Evolutionary conservation across 352 stramenopile genomes (phyloP), one percentile per base, ranked within the genome.

Genomic region (Phytophthora palmivora): DNA sequence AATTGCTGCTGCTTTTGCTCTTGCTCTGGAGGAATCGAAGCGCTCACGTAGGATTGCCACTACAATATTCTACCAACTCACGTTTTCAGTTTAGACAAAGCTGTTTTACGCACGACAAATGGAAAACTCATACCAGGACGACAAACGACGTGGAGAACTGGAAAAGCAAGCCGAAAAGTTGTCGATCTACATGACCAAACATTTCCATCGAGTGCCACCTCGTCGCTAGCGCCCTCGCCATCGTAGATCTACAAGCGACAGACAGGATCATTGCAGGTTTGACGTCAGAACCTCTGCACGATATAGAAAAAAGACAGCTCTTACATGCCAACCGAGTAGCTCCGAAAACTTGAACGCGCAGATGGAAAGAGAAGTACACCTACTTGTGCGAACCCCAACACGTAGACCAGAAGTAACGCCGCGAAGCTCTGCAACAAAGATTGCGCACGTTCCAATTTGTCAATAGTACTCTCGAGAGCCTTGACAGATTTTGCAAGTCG

Each of bases 31-130:
- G 2, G 58, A 74, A 21, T 84, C 66, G 39, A 89, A 89, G 22
- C 78, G 82, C 45, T 91, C 79, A 12, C 80, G 80, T 14, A 91
- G 64, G 59, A 89, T 86, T 22, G 64, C 70, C 10, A 87, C 74
- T 15, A 78, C 62, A 21, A 89, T 72, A 45, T 89, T 88, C 82
- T 91, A n/a, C 0, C 37, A 30, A 33, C n/a, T n/a, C 6, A 36
- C 30, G 37, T 22, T 21, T 33, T 30, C 32, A 48, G 14, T 33
- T 63, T 4, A 50, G 36, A 18, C 5, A 6, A n/a, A 51, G 6
- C 8, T 34, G 18, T 7, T 47, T 24, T 26, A 24, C 18, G 18
- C 28, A 9, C 41, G 28, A 15, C 0, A 4, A 36, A 26, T 4
- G 16, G 15, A 30, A 9, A 21, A 39, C 6, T 43, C 61, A 36